phyloP scores from a whole-genome alignment of 2,329 filamentous ascomycete genomes.

The Cercospora janseana region DNA sequence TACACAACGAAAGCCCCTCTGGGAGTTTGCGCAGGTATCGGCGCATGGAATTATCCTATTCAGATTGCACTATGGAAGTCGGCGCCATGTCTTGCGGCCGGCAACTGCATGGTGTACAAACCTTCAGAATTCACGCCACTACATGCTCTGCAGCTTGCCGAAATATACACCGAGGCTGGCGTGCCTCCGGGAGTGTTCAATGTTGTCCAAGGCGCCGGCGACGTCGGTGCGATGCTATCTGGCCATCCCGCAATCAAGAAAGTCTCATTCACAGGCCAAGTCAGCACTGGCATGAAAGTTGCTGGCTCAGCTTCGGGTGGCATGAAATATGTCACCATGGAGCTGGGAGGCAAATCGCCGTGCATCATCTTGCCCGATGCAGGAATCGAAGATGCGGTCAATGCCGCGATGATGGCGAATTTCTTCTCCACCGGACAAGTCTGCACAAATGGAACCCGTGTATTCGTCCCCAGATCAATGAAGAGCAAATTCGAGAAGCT shows the following conservation, averaged over 20 bases:
- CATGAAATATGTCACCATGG: constrained; percentile 92
- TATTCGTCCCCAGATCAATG: constrained; percentile 70
- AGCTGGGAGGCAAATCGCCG: constrained; percentile 84
- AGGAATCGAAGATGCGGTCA: constrained; percentile 73
- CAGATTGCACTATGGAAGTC: constrained; percentile 92
- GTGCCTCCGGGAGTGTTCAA: constrained; percentile 83
- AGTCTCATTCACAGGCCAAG: constrained; percentile 87
- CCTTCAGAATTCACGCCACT: constrained; percentile 83
- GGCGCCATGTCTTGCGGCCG: constrained; percentile 77
- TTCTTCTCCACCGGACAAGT: constrained; percentile 90
- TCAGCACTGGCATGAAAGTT: constrained; percentile 78
- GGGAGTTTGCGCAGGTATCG: constrained; percentile 82
- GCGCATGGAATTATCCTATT: constrained; percentile 89
- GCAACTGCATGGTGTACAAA: constrained; percentile 90
- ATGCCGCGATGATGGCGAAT: constrained; percentile 90
- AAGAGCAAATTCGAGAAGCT: constrained; percentile 66
- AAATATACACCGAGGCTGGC: constrained; percentile 75
- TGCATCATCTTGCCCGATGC: constrained; percentile 78
- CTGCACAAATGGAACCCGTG: constrained; percentile 87
- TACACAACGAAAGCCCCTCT: constrained; percentile 79
- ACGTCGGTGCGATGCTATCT: constrained; percentile 73
- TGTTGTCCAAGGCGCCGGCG: constrained; percentile 76
- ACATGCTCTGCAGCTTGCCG: constrained; percentile 72
- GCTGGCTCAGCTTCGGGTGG: constrained; percentile 69
- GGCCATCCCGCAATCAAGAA: constrained; percentile 72